Evolutionary conservation across 225 moss, liverwort and hornwort genomes (phyloP), one percentile per base, ranked within the genome.

Genomic region (Physcomitrellopsis africana): DNA sequence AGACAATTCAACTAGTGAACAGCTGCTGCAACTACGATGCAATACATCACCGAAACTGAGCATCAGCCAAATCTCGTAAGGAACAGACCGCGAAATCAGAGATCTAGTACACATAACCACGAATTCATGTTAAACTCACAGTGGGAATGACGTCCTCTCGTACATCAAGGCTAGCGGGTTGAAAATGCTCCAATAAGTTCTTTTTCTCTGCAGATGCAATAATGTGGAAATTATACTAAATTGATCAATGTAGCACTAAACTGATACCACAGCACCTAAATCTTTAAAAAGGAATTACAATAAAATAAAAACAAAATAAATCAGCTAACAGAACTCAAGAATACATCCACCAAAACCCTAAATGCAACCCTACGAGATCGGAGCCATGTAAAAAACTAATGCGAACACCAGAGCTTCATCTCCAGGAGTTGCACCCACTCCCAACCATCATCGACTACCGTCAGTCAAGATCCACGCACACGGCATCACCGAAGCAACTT

Each of bases 141-240:
- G 93, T 92, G 63, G 80, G 66, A 74, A 93, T 93, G 24, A 80
- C 71, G 69, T 97, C 91, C 45, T 93, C 99, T 47, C 95, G 87
- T 65, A 95, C 87, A 72, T 95, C 86, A 81, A 99, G 93, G 59
- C 99, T 95, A 6, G 93, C 92, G 14, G 95, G 92, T 84, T 86
- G 85, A 14, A 93, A 93, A 72, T 95, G 92, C 93, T 92, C 93
- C 87, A 99, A 69, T 60, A 99, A 92, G 81, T 89, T 89, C 70
- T 85, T 89, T 84, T 95, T 93, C 86, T 95, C 97, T 94, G 94
- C 60, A 90, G 45, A 59, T 22, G n/a, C 32, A 75, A 75, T 41
- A 63, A 42, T 0, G 65, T 2, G 44, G 52, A 17, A 63, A 56
- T 48, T 75, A 54, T 65, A 26, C 69, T 46, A 15, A 23, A 42